Evolutionary conservation across 306 rosid genomes (phyloP).

Genomic region (Macrotyloma uniflorum): DNA sequence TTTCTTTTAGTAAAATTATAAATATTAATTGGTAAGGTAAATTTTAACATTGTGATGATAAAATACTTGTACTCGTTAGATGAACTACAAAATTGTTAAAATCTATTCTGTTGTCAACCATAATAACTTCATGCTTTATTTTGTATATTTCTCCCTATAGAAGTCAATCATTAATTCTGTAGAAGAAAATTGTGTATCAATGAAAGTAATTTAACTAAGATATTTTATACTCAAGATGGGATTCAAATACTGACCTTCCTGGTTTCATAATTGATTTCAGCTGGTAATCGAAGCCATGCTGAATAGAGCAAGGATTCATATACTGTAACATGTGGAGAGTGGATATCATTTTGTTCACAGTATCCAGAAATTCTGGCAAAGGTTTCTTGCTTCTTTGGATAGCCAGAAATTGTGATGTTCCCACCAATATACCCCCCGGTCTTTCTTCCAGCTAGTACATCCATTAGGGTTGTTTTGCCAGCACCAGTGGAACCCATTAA

Average conservation of each 20-base stretch:
- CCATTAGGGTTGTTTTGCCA: slow-evolving; percentile 90
- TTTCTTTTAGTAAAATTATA: too few species aligned
- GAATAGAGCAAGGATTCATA: slow-evolving; percentile 63
- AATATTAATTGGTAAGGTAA: background rate
- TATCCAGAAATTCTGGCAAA: slow-evolving; percentile 87
- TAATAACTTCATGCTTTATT: background rate
- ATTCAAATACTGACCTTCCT: slow-evolving; percentile 48
- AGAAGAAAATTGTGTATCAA: background rate
- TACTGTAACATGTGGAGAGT: slow-evolving; percentile 63
- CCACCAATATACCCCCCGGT: slow-evolving; percentile 82
- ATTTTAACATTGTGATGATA: background rate
- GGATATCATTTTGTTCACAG: slow-evolving; percentile 85
- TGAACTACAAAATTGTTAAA: background rate
- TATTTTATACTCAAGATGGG: background rate
- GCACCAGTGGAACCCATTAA: slow-evolving; percentile 91
- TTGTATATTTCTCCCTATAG: background rate
- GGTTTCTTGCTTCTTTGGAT: slow-evolving; percentile 78
- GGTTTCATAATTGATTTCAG: slow-evolving; percentile 43
- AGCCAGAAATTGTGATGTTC: slow-evolving; percentile 67
- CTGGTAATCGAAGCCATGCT: slow-evolving; percentile 58
- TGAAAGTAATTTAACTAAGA: background rate
- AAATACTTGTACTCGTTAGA: background rate
- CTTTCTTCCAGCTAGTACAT: slow-evolving; percentile 85
- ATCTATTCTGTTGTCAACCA: background rate
- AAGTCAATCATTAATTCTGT: background rate